Evolutionary conservation across 129 eudicot genomes (phyloP).

Genomic region (Dittrichia graveolens): DNA sequence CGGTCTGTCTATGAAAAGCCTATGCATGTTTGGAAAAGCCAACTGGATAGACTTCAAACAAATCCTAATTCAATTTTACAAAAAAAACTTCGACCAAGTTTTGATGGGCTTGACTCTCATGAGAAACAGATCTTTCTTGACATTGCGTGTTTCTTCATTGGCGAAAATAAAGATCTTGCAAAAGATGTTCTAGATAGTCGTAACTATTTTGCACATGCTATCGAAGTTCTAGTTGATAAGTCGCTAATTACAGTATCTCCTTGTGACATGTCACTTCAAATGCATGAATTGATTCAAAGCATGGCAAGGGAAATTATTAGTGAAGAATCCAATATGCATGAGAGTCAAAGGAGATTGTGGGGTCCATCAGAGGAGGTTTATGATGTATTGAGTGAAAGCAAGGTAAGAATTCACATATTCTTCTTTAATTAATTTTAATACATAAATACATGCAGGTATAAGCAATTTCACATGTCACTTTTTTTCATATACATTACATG

Average conservation of each 20-base stretch:
- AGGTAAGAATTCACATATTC: neutral
- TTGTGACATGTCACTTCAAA: neutral
- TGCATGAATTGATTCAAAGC: conserved; percentile 29
- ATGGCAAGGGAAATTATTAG: too few species aligned
- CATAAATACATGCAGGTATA: neutral
- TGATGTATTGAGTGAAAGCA: conserved; percentile 1
- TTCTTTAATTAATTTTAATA: neutral
- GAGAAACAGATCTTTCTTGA: conserved; percentile 27
- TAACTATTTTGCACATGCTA: conserved; percentile 2
- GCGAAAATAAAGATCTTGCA: neutral
- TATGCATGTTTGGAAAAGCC: too few species aligned
- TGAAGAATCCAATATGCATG: neutral
- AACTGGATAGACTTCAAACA: too few species aligned
- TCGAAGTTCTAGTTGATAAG: conserved; percentile 19
- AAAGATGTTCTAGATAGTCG: neutral
- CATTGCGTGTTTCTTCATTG: conserved; percentile 33
- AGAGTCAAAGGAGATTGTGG: neutral
- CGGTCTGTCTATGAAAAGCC: too few species aligned
- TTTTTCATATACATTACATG: too few species aligned
- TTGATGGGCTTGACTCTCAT: conserved; percentile 5
- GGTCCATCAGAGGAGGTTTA: conserved; percentile 5
- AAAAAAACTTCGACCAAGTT: neutral
- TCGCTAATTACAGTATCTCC: conserved; percentile 2
- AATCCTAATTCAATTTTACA: too few species aligned
- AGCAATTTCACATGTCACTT: neutral